Percentiles rank a stretch among this genome's conserved stretches.
Conservation (phyloP, 768 basidiomycete genomes). For the Clavulina sp. region DNA sequence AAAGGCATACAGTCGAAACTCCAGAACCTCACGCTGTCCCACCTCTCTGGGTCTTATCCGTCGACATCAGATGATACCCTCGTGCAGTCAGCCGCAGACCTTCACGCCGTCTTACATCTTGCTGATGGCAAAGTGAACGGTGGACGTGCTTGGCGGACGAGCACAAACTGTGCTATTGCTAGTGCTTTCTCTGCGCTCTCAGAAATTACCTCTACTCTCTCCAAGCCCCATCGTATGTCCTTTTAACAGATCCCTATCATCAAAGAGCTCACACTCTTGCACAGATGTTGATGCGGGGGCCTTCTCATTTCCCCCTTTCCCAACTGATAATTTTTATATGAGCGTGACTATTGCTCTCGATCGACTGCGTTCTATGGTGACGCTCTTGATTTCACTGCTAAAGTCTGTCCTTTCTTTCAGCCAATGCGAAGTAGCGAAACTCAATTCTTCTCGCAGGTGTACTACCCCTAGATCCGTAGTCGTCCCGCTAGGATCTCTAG, state of each 20-base stretch:
- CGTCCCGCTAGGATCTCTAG: conserved; percentile 48
- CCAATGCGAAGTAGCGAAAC: conserved; percentile 3
- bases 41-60: conserved; percentile 37
- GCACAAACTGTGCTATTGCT: conserved; percentile 46
- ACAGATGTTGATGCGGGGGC: neutral
- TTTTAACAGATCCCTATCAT: neutral
- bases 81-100: conserved; percentile 31
- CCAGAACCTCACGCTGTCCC: conserved; percentile 34
- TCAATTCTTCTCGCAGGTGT: conserved; percentile 3
- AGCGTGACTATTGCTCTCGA: conserved; percentile 39
- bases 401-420: conserved; percentile 27
- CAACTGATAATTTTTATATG: conserved; percentile 9
- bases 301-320: neutral
- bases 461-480: conserved; percentile 36
- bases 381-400: conserved; percentile 36
- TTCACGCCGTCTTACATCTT: conserved; percentile 46
- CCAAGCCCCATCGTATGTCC: neutral
- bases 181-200: conserved; percentile 49
- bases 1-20: conserved; percentile 36
- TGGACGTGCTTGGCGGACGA: conserved; percentile 54
- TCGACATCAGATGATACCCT: conserved; percentile 25
- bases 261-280: neutral
- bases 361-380: conserved; percentile 36
- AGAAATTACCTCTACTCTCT: conserved; percentile 35
- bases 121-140: conserved; percentile 70